Evolutionary conservation across 768 basidiomycete genomes (phyloP).

Genomic region (Lactifluus rugatus): DNA sequence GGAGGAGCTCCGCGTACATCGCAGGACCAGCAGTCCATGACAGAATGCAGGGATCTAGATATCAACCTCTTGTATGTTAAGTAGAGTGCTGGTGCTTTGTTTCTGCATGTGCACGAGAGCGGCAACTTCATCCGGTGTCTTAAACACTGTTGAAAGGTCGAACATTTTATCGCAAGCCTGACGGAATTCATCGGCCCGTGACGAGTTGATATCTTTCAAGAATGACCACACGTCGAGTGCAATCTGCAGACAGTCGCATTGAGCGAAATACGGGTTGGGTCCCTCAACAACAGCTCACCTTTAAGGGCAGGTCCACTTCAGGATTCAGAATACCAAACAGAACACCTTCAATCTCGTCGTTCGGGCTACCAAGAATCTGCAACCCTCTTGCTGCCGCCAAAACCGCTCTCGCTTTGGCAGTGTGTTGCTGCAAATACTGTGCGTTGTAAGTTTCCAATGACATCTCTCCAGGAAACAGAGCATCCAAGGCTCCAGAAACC

Average conservation of each 20-base stretch:
- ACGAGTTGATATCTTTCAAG: slow-evolving; percentile 40
- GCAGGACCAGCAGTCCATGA: neutral
- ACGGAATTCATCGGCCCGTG: slow-evolving; percentile 53
- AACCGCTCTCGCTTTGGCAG: slow-evolving; percentile 40
- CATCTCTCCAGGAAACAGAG: slow-evolving; percentile 47
- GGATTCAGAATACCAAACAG: slow-evolving; percentile 41
- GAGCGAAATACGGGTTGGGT: neutral
- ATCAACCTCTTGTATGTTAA: slow-evolving; percentile 6
- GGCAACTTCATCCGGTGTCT: slow-evolving; percentile 40
- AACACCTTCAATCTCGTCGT: slow-evolving; percentile 51
- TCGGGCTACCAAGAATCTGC: slow-evolving; percentile 35
- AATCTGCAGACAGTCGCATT: slow-evolving; percentile 32
- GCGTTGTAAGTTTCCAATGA: slow-evolving; percentile 62
- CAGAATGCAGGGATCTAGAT: neutral
- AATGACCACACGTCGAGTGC: slow-evolving; percentile 41
- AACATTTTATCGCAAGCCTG: slow-evolving; percentile 44
- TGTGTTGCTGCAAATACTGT: slow-evolving; percentile 61
- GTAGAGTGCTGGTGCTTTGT: slow-evolving; percentile 13
- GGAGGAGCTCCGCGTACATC: neutral
- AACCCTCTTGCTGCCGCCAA: slow-evolving; percentile 57
- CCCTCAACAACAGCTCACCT: slow-evolving; percentile 29
- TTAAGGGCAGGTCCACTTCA: slow-evolving; percentile 35
- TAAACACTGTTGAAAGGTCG: slow-evolving; percentile 58
- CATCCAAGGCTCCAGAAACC: slow-evolving; percentile 37
- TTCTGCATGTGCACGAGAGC: slow-evolving; percentile 26